Evolutionary conservation across 306 rosid genomes (phyloP), one percentile per base, ranked within the genome.

Genomic region (Vigna trinervia): DNA sequence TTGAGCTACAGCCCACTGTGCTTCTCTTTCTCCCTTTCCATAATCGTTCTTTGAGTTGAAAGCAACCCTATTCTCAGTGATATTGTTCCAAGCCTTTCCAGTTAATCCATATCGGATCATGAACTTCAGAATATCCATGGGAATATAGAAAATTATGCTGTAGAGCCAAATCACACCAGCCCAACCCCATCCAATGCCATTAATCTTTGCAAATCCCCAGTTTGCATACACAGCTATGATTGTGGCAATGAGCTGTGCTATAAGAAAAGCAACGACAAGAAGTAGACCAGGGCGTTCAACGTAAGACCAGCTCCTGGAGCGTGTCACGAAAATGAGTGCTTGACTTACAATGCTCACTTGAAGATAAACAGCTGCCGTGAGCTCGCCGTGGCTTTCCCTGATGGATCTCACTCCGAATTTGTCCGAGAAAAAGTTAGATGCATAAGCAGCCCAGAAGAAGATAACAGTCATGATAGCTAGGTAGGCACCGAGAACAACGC

Each of bases 171-270:
- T 90, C 2, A 93, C 82, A 22, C 88, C 98, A 5, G 98, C 98
- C 98, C 98, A 93, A 46, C 96, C 90, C 98, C 98, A 93, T 34
- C 98, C 97, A 53, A 91, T 81, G 6, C 94, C 97, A 20, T 62
- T 52, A 12, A 93, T 86, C 7, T 80, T 73, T 32, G 98, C 98
- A 76, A 93, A 93, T 3, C 3, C 73, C 98, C 96, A 91, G n/a
- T 91, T 50, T 43, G 89, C 92, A 64, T 90, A 93, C 78, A 91
- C 98, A 23, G 98, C 93, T 43, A 93, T 89, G 8, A 90, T 0
- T 0, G 98, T 93, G 15, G 98, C 97, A 28, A 88, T 45, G 97
- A 91, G 71, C 17, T 94, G 98, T 65, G 98, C 98, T 34, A 84
- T 2, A 5, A 90, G 0, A 66, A 91, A 94, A 45, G 98, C 97